A percentile compares a stretch with the other conserved stretches of the same genome.
Conservation (phyloP, 2,329 filamentous ascomycete species). For the Pseudocercospora pini-densiflorae region DNA sequence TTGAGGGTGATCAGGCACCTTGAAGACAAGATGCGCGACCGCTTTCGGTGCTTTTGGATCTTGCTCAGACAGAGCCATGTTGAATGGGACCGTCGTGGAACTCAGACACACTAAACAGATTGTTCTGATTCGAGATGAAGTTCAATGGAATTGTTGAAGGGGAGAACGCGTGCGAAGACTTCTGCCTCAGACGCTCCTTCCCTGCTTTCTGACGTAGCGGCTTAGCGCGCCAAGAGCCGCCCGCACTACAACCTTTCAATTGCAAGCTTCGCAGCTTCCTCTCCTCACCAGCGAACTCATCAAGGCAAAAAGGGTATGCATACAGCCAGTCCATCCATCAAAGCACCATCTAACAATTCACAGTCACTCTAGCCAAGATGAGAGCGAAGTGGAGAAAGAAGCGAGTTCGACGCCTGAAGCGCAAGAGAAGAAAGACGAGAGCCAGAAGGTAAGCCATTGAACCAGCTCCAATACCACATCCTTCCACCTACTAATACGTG, state of each 20-base stretch:
- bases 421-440: conserved; percentile 99
- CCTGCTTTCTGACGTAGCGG: conserved; percentile 8
- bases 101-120: neutral
- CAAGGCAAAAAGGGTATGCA: conserved; percentile 24
- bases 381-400: conserved; percentile 99
- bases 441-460: conserved; percentile 79
- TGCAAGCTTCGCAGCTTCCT: conserved; percentile 16
- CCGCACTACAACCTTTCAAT: conserved; percentile 22
- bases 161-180: neutral
- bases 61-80: conserved; percentile 24
- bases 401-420: conserved; percentile 98
- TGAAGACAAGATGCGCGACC: conserved; percentile 21
- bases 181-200: neutral
- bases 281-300: conserved; percentile 27
- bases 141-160: conserved; percentile 3
- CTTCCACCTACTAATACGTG: conserved; percentile 23
- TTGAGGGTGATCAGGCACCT: neutral
- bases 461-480: neutral
- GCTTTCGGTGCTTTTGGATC: neutral
- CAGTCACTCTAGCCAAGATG: conserved; percentile 59
- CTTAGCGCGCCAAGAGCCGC: conserved; percentile 19
- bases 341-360: conserved; percentile 18
- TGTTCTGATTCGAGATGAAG: neutral
- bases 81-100: conserved; percentile 22
- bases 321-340: neutral